Conservation (phyloP, 176 grass and related monocot genomes). For the bread wheat (Triticum aestivum) region DNA sequence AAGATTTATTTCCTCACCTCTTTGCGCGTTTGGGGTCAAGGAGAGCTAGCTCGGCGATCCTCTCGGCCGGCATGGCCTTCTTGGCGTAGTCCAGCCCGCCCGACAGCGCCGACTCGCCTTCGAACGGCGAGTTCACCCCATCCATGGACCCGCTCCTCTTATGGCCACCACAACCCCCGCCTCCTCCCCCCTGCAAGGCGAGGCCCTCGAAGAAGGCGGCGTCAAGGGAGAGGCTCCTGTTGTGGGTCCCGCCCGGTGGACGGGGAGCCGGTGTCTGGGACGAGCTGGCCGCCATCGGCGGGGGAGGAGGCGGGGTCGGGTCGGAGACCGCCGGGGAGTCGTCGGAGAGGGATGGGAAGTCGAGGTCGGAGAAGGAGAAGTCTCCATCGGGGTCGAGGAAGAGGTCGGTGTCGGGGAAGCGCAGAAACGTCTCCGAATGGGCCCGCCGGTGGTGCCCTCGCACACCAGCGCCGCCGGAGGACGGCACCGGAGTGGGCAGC, state of each 20-base stretch:
- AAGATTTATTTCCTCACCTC: slow-evolving; percentile 42
- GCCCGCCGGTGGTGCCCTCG: slow-evolving; percentile 69
- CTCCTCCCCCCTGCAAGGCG: slow-evolving; percentile 42
- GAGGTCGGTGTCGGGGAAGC: slow-evolving; percentile 77
- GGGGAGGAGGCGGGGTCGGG: slow-evolving; percentile 28
- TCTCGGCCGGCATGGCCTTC: slow-evolving; percentile 79
- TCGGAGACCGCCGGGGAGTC: slow-evolving; percentile 57
- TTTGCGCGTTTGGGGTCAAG: slow-evolving; percentile 96
- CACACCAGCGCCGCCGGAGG: slow-evolving; percentile 14
- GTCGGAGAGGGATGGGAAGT: slow-evolving; percentile 90
- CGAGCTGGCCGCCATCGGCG: not conserved
- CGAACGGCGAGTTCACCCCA: slow-evolving; percentile 61
- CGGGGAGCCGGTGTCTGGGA: slow-evolving; percentile 17
- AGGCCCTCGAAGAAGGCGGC: slow-evolving; percentile 79
- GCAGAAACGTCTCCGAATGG: slow-evolving; percentile 82
- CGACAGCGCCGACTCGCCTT: slow-evolving; percentile 63
- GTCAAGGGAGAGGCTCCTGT: slow-evolving; percentile 84
- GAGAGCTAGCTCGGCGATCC: slow-evolving; percentile 83
- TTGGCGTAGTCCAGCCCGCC: slow-evolving; percentile 72
- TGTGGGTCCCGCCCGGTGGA: slow-evolving; percentile 43
- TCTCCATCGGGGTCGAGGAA: slow-evolving; percentile 79
- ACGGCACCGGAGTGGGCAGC: slow-evolving; percentile 34
- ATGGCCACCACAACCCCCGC: slow-evolving; percentile 30
- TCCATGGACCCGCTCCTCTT: slow-evolving; percentile 87
- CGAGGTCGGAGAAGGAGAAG: slow-evolving; percentile 88